Evolutionary conservation across 1,284 basidiomycete species (phyloP), one percentile per base, ranked within the genome.

Genomic region (Heterobasidion annosum): DNA sequence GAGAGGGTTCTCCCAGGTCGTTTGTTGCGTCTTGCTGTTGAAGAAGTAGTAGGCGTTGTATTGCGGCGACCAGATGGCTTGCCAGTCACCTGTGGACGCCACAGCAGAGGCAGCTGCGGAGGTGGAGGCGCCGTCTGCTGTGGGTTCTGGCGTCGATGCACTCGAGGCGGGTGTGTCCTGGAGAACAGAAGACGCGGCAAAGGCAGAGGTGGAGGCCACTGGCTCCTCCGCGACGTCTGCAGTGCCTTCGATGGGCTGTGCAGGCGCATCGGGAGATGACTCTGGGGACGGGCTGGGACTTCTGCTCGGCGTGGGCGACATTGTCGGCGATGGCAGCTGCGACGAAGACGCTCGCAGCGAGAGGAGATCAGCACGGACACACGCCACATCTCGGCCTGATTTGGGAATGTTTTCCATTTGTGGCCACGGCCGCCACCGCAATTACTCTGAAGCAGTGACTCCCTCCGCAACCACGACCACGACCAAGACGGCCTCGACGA

Each of bases 41-140:
- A 82, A 91, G 72, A 94, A 94, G 70, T 94, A 95, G 73, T 93
- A 94, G 15, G 88, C 81, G 68, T 82, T 88, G 71, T 90, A 82
- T 57, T 85, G 77, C 0, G 89, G 81, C 1, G 91, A 85, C 75
- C 81, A 94, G 43, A 95, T 81, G 32, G 92, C 91, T 68, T 93
- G 91, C 92, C 92, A 94, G 59, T 77, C 70, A 46, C 67, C 73
- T 1, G 68, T 63, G 25, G 66, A 52, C 42, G 64, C 25, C 57
- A 42, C 18, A 15, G 40, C 45, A 9, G 58, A 51, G n/a, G 57
- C 44, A 5, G 59, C 19, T 15, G 60, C 49, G 13, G 58, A 37
- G 10, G 57, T 52, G 1, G 60, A 48, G 18, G 18, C 7, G 3
- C 12, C 45, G 25, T 51, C 52, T 9, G 42, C 51, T 15, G 44